Conservation (phyloP, 2,329 filamentous ascomycete species). For the Fonsecaea nubica region DNA sequence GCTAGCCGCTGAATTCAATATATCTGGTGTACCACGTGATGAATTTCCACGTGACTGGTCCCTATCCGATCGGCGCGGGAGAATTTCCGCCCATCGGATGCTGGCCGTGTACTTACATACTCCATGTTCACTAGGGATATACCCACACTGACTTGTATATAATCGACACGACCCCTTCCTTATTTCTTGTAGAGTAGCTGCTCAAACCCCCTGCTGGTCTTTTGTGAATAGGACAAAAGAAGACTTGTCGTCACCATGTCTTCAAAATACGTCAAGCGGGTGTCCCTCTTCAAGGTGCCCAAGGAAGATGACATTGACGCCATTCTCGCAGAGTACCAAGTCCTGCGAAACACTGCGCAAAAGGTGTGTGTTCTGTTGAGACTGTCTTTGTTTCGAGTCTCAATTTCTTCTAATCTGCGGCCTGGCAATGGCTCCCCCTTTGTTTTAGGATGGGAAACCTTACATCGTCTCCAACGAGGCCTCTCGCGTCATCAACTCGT, state of each 20-base stretch:
- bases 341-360: slow-evolving; percentile 51
- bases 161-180: background rate
- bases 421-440: background rate
- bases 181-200: background rate
- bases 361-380: slow-evolving; percentile 46
- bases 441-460: slow-evolving; percentile 68
- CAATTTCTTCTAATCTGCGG: background rate
- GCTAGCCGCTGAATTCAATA: too few species aligned
- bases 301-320: slow-evolving; percentile 52
- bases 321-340: slow-evolving; percentile 55
- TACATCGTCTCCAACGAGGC: slow-evolving; percentile 70
- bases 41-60: background rate
- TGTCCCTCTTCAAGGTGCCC: slow-evolving; percentile 62
- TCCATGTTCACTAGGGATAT: background rate
- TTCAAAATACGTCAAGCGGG: slow-evolving; percentile 51
- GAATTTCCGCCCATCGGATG: slow-evolving; percentile 11
- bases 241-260: slow-evolving; percentile 9
- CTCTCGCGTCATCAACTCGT: slow-evolving; percentile 61
- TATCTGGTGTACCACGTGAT: too few species aligned
- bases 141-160: background rate
- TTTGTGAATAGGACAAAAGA: background rate
- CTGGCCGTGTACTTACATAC: background rate
- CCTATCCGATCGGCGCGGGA: background rate
- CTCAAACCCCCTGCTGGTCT: background rate
- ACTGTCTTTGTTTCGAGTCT: slow-evolving; percentile 2